Evolutionary conservation across 306 rosid genomes (phyloP).

Genomic region (Cucurbita ficifolia): DNA sequence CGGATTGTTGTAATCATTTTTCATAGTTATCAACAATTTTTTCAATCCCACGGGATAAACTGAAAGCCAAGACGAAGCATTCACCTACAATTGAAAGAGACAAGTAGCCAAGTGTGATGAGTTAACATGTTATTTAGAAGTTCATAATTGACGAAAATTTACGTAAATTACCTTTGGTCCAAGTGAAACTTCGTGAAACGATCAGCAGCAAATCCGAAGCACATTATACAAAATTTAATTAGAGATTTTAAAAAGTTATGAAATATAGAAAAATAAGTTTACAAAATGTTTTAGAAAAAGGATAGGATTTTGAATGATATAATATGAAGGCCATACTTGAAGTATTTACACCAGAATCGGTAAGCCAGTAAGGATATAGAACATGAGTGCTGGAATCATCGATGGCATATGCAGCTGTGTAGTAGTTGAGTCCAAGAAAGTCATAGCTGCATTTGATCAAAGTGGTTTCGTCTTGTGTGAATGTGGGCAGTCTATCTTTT

Average conservation of each 20-base stretch:
- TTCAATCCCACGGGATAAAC: neutral
- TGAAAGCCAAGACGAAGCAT: neutral
- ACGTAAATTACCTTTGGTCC: neutral
- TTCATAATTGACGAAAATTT: neutral
- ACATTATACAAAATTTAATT: neutral
- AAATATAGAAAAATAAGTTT: too few relatives aligned
- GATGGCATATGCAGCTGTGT: slow-evolving; percentile 8
- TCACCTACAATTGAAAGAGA: neutral
- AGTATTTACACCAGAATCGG: slow-evolving; percentile 8
- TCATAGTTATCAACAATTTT: neutral
- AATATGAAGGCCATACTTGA: neutral
- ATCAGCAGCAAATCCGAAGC: neutral
- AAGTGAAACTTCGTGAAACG: neutral
- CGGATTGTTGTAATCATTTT: neutral
- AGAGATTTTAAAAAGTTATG: neutral
- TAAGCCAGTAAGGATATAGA: slow-evolving; percentile 2
- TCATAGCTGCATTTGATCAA: neutral
- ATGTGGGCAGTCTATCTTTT: slow-evolving; percentile 18
- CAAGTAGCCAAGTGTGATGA: neutral
- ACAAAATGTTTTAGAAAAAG: too few relatives aligned
- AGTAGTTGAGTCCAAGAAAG: slow-evolving; percentile 20
- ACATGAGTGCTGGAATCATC: neutral
- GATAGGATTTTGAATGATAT: too few relatives aligned
- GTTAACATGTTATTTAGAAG: too few relatives aligned
- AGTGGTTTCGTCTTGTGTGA: slow-evolving; percentile 5